Evolutionary conservation across 768 basidiomycete species (phyloP).

Genomic region (Boletus tylopilopsis): DNA sequence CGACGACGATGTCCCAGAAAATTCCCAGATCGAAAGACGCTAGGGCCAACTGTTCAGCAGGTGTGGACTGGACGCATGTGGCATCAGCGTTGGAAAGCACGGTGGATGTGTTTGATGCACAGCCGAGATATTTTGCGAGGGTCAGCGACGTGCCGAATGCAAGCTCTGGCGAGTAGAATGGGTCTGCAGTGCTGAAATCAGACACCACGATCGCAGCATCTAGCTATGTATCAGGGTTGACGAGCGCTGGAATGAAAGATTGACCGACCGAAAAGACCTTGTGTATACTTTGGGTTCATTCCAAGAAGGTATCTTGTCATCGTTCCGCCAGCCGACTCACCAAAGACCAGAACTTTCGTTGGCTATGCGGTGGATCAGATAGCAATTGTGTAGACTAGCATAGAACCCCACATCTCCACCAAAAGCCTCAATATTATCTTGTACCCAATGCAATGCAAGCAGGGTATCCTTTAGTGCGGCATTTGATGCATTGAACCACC

Average conservation of each 20-base stretch:
- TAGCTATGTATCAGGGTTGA: neutral
- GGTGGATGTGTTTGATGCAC: conserved; percentile 13
- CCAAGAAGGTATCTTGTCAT: conserved; percentile 16
- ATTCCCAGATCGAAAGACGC: conserved; percentile 8
- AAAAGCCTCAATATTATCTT: conserved; percentile 33
- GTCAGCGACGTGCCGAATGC: conserved; percentile 11
- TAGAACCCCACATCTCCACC: conserved; percentile 31
- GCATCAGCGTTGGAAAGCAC: neutral
- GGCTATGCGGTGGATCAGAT: neutral
- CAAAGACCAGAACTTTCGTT: conserved; percentile 16
- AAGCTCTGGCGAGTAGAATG: conserved; percentile 14
- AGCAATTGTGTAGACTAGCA: neutral
- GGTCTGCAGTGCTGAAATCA: conserved; percentile 11
- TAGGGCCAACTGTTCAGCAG: conserved; percentile 5
- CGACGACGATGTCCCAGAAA: conserved; percentile 10
- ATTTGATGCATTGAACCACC: conserved; percentile 26
- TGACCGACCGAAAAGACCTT: conserved; percentile 17
- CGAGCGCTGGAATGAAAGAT: neutral
- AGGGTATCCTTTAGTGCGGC: conserved; percentile 29
- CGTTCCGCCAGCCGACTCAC: conserved; percentile 19
- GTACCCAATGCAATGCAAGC: conserved; percentile 36
- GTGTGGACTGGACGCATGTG: conserved; percentile 4
- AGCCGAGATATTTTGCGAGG: conserved; percentile 15
- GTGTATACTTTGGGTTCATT: conserved; percentile 15
- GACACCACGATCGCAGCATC: conserved; percentile 15